Conservation (phyloP, 768 basidiomycete species). For the Lentinula sp. region DNA sequence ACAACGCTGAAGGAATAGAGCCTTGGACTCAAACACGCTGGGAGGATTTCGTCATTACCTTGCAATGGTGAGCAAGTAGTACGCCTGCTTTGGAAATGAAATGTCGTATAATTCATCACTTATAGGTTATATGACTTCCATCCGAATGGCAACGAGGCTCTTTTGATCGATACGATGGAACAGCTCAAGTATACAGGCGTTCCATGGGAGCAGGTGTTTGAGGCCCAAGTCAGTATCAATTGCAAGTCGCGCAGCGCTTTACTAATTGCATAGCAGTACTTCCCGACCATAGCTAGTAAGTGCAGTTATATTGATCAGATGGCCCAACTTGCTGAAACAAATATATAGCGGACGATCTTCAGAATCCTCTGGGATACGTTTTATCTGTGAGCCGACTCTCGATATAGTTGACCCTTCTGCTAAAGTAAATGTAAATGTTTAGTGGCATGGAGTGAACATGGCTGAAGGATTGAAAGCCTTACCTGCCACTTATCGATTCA, state of each 20-base stretch:
- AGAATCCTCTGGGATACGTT: slow-evolving; percentile 7
- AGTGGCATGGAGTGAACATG: slow-evolving; percentile 58
- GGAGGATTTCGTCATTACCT: slow-evolving; percentile 51
- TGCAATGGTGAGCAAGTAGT: slow-evolving; percentile 41
- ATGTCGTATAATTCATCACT: not conserved
- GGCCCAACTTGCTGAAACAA: not conserved
- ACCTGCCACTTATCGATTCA: slow-evolving; percentile 47
- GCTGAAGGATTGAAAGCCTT: slow-evolving; percentile 52
- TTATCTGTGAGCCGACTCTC: slow-evolving; percentile 1
- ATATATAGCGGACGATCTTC: not conserved
- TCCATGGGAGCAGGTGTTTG: slow-evolving; percentile 4
- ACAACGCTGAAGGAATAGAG: slow-evolving; percentile 44
- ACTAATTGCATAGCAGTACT: not conserved
- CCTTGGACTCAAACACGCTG: slow-evolving; percentile 48
- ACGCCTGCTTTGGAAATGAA: too few species aligned
- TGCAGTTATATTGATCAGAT: not conserved
- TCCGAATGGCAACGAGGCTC: slow-evolving; percentile 2
- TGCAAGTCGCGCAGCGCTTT: not conserved
- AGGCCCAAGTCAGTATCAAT: not conserved
- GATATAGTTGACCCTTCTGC: not conserved
- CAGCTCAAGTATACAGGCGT: slow-evolving; percentile 7
- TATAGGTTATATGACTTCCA: slow-evolving; percentile 42
- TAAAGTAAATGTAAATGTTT: not conserved
- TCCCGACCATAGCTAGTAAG: slow-evolving; percentile 2
- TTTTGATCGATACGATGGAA: slow-evolving; percentile 6